Base-by-base conservation (phyloP, 768 basidiomycete genomes). In the Royoungia palumana region DNA sequence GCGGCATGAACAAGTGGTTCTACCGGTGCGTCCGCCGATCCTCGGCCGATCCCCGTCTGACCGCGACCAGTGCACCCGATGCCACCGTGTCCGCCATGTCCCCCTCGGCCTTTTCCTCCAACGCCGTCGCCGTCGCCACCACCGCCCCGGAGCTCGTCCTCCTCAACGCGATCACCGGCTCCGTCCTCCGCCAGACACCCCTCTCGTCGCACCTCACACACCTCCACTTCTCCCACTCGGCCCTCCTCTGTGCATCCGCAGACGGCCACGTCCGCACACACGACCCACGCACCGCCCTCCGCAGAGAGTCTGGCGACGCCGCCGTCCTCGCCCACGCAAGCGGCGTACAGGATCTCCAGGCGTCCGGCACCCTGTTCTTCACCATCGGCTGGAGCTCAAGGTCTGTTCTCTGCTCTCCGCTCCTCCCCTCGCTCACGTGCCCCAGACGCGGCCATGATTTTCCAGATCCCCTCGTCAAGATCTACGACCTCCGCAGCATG, bases 391-490 rank as follows among this genome's bases (percentile, higher is more conserved):
- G 86, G 70, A 86, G 87, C 3, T 76, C 90, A 69, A 85, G 91
- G 94, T 92, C 51, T 37, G 47, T 27, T 47, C 19, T 44, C 35
- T 44, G 20, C 5, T 40, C 19, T 32, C n/a, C 16, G 21, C 25
- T 17, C 0, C 17, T 25, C 43, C 19, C 27, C 42, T 3, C 25
- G 35, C 49, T 58, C 59, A 65, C 55, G 13, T 11, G 30, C 24
- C 25, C 45, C 60, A 96, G 94, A 66, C 91, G 89, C 67, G 84
- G 87, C 7, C 84, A 87, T 40, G 92, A 94, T 5, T 79, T 87
- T 46, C 88, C 90, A 0, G 95, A 97, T 64, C 90, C 93, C 3
- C 74, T 94, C 28, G 91, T 99, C 54, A 96, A 95, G 69, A 76
- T 97, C 12, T 96, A 87, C 59, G 95, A 99, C 66, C 60, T 91